Conservation (phyloP, 495 filamentous ascomycete species). For the Aspergillus diversus region DNA sequence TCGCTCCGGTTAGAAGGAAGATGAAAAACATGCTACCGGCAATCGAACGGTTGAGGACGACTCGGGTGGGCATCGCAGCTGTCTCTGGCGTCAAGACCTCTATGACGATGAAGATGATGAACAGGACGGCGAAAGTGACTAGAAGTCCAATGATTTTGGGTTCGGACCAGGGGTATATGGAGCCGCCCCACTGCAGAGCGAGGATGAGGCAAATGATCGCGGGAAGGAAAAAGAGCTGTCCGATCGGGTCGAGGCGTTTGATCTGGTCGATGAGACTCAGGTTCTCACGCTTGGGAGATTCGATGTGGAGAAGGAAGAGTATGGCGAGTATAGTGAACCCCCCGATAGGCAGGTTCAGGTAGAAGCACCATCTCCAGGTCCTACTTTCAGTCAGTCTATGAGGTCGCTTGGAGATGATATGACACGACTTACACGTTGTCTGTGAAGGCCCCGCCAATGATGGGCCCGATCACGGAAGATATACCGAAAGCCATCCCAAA, state of each 20-base stretch:
- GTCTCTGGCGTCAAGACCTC: constrained; percentile 31
- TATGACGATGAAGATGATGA: constrained; percentile 29
- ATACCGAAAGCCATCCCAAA: constrained; percentile 13
- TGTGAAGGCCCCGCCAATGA: constrained; percentile 13
- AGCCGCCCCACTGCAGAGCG: constrained; percentile 49
- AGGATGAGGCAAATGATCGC: constrained; percentile 45
- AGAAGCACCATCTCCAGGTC: constrained; percentile 15
- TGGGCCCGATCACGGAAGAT: constrained; percentile 8
- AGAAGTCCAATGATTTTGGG: constrained; percentile 42
- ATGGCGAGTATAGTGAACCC: constrained; percentile 6
- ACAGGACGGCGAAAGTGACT: constrained; percentile 30
- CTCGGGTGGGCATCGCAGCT: constrained; percentile 1
- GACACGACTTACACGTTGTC: constrained; percentile 4
- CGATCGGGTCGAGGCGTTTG: constrained; percentile 5
- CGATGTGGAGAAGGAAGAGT: background rate
- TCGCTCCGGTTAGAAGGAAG: constrained; percentile 12
- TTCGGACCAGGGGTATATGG: constrained; percentile 39
- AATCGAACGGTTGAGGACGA: constrained; percentile 21
- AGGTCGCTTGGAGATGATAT: background rate
- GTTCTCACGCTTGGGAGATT: background rate
- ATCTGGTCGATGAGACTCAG: background rate
- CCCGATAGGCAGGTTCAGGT: constrained; percentile 12
- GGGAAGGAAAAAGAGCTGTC: constrained; percentile 8
- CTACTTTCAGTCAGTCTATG: background rate
- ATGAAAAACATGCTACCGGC: constrained; percentile 27